Percentiles rank a stretch among this genome's conserved stretches.
phyloP scores from a whole-genome alignment of 257 asterid species.

The Ligustrum vulgare region DNA sequence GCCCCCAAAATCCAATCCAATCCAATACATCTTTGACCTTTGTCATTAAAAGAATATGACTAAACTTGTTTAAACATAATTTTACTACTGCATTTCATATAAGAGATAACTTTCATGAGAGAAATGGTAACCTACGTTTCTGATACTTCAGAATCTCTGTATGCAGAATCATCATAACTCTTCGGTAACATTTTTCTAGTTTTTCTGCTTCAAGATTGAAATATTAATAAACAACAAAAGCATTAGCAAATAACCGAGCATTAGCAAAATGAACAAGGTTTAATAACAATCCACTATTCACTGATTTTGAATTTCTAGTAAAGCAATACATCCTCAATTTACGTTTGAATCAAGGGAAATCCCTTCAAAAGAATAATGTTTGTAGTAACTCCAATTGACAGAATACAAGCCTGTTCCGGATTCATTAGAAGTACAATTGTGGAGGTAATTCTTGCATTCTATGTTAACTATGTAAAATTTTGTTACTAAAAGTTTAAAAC shows the following conservation, averaged over 20 bases:
- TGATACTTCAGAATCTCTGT: slow-evolving; percentile 27
- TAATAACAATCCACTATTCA: neutral
- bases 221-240: neutral
- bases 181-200: slow-evolving; percentile 32
- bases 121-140: slow-evolving; percentile 41
- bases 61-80: too few relatives aligned
- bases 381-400: neutral
- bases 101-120: neutral
- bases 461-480: neutral
- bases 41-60: neutral
- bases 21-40: neutral
- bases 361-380: neutral
- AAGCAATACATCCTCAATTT: neutral
- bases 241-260: slow-evolving; percentile 10
- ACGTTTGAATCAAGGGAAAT: neutral
- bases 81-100: neutral
- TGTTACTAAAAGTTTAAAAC: neutral
- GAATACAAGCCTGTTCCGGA: neutral
- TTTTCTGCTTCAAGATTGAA: slow-evolving; percentile 39
- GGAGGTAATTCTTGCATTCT: neutral
- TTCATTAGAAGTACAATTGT: neutral
- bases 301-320: neutral
- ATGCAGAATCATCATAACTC: slow-evolving; percentile 22
- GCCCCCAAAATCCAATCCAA: neutral
- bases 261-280: slow-evolving; percentile 5